Conservation (phyloP, 345 rosid species). For the Garcia nutans region DNA sequence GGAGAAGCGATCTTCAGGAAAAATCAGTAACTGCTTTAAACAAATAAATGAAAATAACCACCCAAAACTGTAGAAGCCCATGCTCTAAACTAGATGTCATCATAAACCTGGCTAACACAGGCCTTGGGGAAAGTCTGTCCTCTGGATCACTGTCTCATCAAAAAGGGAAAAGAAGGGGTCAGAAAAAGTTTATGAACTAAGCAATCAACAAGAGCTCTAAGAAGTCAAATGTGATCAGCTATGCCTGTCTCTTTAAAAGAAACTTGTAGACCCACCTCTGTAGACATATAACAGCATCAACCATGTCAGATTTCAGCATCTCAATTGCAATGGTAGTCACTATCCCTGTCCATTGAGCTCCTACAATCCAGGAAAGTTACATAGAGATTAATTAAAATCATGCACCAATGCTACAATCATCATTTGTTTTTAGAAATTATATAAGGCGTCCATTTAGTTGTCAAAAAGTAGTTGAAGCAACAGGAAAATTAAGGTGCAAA, state of each 20-base stretch:
- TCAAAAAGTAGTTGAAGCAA: background rate
- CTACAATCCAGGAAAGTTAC: slow-evolving; percentile 37
- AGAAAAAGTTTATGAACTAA: background rate
- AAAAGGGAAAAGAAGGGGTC: background rate
- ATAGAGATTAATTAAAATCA: slow-evolving; percentile 12
- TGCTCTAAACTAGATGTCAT: slow-evolving; percentile 18
- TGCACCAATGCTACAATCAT: background rate
- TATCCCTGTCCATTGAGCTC: slow-evolving; percentile 99
- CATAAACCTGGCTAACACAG: slow-evolving; percentile 79
- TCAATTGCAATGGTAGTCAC: slow-evolving; percentile 93
- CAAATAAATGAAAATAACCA: slow-evolving; percentile 3
- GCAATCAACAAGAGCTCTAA: background rate
- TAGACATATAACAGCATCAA: slow-evolving; percentile 93
- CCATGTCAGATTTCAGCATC: slow-evolving; percentile 84
- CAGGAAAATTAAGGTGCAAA: background rate
- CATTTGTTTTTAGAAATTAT: background rate
- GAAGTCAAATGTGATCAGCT: background rate
- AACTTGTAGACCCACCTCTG: slow-evolving; percentile 57
- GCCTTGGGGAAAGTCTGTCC: slow-evolving; percentile 86
- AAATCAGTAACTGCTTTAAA: background rate
- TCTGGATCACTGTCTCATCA: slow-evolving; percentile 67
- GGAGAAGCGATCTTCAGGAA: background rate
- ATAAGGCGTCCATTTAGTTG: background rate
- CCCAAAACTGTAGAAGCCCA: slow-evolving; percentile 7
- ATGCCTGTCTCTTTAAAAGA: background rate